These are phyloP conservation scores for Plantago coronopus DNA, from an alignment of 305 asterid genomes.

Conservation along the genomic window DNA sequence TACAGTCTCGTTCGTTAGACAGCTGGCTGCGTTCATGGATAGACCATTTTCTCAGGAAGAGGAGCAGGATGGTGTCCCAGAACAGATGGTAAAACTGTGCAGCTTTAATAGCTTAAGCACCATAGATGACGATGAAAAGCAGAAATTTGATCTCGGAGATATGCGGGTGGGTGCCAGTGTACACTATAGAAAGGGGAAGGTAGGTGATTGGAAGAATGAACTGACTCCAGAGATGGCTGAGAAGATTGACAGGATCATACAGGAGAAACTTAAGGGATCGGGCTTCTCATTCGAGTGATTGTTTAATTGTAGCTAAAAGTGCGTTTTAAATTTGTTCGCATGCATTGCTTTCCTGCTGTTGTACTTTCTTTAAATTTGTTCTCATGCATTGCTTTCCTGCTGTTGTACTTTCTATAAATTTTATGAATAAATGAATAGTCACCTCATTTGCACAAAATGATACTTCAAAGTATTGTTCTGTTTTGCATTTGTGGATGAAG, in stretches of 20 bases:
- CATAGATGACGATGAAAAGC: neutral
- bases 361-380: too few relatives aligned
- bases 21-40: conserved; percentile 8
- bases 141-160: neutral
- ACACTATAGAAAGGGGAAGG: neutral
- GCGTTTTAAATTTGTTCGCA: too few relatives aligned
- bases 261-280: conserved; percentile 14
- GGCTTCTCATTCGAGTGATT: conserved; percentile 5
- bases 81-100: neutral
- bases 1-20: neutral
- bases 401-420: too few relatives aligned
- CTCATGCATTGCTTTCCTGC: too few relatives aligned
- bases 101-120: neutral
- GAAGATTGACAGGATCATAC: conserved; percentile 2
- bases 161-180: neutral
- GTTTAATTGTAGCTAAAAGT: too few relatives aligned
- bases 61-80: neutral
- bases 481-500: too few relatives aligned
- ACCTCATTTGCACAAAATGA: too few relatives aligned
- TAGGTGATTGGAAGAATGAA: conserved; percentile 22
- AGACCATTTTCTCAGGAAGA: neutral
- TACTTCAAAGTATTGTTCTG: too few relatives aligned
- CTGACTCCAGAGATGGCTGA: conserved; percentile 14
- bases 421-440: too few relatives aligned
- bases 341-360: too few relatives aligned